Evolutionary conservation across 2,329 filamentous ascomycete genomes (phyloP).

Genomic region (Cladosporium oxysporum): DNA sequence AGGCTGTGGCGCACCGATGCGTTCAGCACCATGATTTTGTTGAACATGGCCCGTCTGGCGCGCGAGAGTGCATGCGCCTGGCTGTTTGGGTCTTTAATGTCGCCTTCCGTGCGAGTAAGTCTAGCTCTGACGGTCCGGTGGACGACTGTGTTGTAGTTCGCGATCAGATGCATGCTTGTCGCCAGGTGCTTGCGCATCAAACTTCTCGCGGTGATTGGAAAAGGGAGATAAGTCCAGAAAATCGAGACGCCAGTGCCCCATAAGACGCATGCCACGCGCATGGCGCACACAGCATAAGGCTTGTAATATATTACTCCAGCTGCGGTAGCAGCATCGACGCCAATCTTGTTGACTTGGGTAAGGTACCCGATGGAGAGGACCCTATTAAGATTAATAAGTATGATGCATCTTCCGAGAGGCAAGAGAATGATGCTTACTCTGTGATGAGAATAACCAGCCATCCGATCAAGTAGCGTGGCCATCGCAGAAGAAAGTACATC

Average conservation of each 20-base stretch:
- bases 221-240: not conserved
- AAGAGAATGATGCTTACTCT: not conserved
- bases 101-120: not conserved
- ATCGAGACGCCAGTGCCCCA: not conserved
- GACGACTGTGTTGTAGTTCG: not conserved
- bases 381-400: not conserved
- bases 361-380: not conserved
- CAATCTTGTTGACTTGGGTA: not conserved
- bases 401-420: not conserved
- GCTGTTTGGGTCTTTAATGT: not conserved
- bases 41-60: not conserved
- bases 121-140: not conserved
- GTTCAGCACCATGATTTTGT: not conserved
- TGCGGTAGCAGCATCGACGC: not conserved
- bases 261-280: not conserved
- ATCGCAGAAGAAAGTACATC: not conserved
- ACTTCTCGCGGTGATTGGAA: not conserved
- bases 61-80: not conserved
- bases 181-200: not conserved
- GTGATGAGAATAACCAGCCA: not conserved
- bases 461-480: not conserved
- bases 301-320: not conserved
- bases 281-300: not conserved
- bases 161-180: not conserved
- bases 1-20: not conserved